A percentile compares a stretch with the other conserved stretches of the same genome.
These are phyloP conservation scores for Cercospora beticola DNA, from an alignment of 2,329 filamentous ascomycete genomes.

Conservation along the genomic window DNA sequence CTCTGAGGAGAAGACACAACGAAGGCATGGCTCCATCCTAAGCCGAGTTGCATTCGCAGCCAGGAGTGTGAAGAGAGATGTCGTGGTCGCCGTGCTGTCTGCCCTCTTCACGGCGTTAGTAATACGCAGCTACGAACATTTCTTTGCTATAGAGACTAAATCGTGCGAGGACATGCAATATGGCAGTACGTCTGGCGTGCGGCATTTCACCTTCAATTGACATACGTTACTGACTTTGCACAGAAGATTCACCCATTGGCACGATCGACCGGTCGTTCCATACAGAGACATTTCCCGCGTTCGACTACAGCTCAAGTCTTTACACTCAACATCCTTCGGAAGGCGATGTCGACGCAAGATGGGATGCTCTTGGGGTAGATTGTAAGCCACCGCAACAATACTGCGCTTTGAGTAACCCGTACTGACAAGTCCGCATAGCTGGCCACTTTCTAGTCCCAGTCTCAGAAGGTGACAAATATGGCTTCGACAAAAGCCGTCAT, in stretches of 20 bases:
- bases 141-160: not conserved
- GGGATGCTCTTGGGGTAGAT: not conserved
- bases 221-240: not conserved
- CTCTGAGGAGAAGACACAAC: not conserved
- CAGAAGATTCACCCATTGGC: not conserved
- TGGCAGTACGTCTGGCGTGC: not conserved
- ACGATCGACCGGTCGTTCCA: not conserved
- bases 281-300: not conserved
- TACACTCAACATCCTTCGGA: not conserved
- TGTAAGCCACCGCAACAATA: not conserved
- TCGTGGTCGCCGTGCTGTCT: not conserved
- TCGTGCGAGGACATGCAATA: not conserved
- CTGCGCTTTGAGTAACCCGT: no score
- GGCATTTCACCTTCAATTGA: fast-evolving
- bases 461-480: not conserved
- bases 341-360: not conserved
- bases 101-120: not conserved
- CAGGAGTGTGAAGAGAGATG: not conserved
- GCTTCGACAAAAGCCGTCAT: not conserved
- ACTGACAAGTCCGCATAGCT: not conserved
- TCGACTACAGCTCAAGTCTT: not conserved
- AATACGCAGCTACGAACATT: not conserved
- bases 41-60: not conserved
- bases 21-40: not conserved
- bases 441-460: not conserved